Evolutionary conservation across 1,139 yeast genomes (phyloP), one percentile per base, ranked within the genome.

Genomic region (Candida smagusa): DNA sequence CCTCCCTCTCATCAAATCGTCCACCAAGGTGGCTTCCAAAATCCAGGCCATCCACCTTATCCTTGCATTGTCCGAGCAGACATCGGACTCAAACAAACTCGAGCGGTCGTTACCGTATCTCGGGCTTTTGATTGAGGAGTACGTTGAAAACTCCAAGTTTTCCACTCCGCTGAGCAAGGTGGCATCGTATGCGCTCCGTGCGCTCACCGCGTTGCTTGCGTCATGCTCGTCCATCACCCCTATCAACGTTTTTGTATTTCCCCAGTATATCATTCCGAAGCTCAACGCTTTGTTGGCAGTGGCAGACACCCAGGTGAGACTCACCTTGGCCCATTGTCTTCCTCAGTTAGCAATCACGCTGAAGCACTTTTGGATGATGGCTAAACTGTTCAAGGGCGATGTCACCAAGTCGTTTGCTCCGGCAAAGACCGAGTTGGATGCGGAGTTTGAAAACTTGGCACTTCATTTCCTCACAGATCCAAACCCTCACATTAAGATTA

Each of bases 61-160:
- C 2, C 57, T 88, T 9, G 88, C 88, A 0, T 66, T 92, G 11
- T 79, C 94, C 1, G 96, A 87, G 53, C 74, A 80, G 42, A 68
- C 88, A 2, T 77, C 78, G 30, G 97, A 92, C 53, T 95, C 86
- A 40, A 83, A 83, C 13, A 90, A 89, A 53, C 65, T 92, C 33
- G 97, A 92, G 56, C 65, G 97, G 33, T 80, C 92, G 24, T 57
- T 92, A 16, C 97, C 99, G 0, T 87, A 83, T 53, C 60, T 92
- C 25, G 74, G 86, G 26, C 56, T 58, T n/a, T 44, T 70, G 11
- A 38, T 71, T 16, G 76, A 71, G 36, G 75, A 69, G 32, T 64
- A 54, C 37, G 39, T 44, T 3, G 53, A 48, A 30, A 31, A 24
- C 33, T 26, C 35, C 13, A 28, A 45, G 29, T 28, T 21, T 16